Evolutionary conservation across 495 filamentous ascomycete genomes (phyloP), one percentile per base, ranked within the genome.

Genomic region (Acidomyces sp.): DNA sequence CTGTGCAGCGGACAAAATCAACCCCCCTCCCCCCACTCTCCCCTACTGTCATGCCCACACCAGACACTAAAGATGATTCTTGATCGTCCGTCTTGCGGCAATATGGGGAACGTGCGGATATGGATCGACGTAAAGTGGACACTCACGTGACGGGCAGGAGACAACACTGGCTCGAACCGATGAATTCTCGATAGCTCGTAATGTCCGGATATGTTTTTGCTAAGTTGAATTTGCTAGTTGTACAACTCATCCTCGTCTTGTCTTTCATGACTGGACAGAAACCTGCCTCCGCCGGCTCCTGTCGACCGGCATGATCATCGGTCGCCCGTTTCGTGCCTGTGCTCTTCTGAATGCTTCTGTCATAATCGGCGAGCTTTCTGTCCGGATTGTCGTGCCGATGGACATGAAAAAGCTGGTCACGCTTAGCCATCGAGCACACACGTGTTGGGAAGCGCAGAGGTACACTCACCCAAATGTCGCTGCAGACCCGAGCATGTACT

Each of bases 401-500:
- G 82, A 87, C 90, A 97, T 97, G 71, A 97, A 97, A 62, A 95
- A 93, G 16, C 90, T 97, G 39, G 33, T 6, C 3, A 3, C 15
- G 12, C 13, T 22, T 31, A 41, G 29, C 42, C 40, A 17, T 30
- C 9, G 15, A 15, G 25, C 21, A 17, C 4, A 7, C n/a, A 11
- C 12, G 11, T 33, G 34, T 9, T 23, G 11, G 6, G 6, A 9
- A 34, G 31, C 9, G 6, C 31, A 6, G 6, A 9, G 20, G 34
- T 7, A 49, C n/a, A 42, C 75, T 37, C 71, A 96, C 90, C 90
- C 90, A 58, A 97, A 97, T 25, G 86, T 94, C 17, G 85, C 85
- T 31, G 86, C 85, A 19, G 90, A 95, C n/a, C 84, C 88, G 22
- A 86, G 57, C 90, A 97, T 97, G 59, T 93, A 95, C 63, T 95